Conservation (phyloP, 192 early-diverging fungal genomes). For the Backusella parvicylindrica region DNA sequence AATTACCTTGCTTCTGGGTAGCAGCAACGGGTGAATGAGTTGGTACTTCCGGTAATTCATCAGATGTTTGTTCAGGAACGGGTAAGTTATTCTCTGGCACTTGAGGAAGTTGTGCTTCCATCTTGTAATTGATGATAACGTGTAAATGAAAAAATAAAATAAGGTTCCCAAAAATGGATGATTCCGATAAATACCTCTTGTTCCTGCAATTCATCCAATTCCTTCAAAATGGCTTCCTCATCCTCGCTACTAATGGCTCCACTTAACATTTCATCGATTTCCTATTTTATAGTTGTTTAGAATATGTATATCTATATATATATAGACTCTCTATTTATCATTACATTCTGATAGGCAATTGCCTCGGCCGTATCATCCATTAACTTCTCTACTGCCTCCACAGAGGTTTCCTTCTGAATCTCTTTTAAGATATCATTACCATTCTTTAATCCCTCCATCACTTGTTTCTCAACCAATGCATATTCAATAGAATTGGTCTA, state of each 20-base stretch:
- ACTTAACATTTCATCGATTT: constrained; percentile 79
- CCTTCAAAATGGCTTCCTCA: constrained; percentile 79
- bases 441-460: constrained; percentile 77
- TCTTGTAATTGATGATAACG: background rate
- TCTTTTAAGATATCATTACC: constrained; percentile 86
- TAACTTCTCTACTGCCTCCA: constrained; percentile 89
- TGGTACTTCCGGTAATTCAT: background rate
- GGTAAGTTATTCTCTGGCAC: constrained; percentile 16
- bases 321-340: background rate
- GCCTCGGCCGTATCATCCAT: constrained; percentile 97
- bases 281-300: constrained; percentile 33
- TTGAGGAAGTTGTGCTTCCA: constrained; percentile 16
- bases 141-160: background rate
- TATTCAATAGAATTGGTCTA: constrained; percentile 87
- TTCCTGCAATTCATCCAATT: constrained; percentile 69
- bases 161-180: background rate
- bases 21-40: background rate
- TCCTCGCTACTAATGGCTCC: constrained; percentile 76
- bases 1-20: background rate
- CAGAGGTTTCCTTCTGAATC: constrained; percentile 79
- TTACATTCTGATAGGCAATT: constrained; percentile 91
- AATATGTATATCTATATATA: background rate
- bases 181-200: constrained; percentile 26
- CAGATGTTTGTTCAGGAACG: background rate
- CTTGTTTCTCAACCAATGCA: constrained; percentile 86